Base-by-base conservation (phyloP, 345 rosid genomes). In the Salix exigua region DNA sequence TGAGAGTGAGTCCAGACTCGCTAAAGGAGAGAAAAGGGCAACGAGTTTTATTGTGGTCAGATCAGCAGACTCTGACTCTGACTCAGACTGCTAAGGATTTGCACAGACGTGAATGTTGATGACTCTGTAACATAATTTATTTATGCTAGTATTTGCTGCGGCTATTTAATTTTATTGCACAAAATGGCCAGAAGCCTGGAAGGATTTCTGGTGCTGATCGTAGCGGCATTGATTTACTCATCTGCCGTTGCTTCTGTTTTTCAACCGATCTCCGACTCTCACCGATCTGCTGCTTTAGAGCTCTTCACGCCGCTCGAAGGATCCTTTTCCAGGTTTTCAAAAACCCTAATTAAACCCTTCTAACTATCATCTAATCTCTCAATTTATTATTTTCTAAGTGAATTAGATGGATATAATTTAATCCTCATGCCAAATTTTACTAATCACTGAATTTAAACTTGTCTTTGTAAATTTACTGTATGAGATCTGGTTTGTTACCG, bases 221-320 rank as follows among this genome's bases (percentile, higher is more conserved):
- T 81, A 30, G 81, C 81, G 38, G 77, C 88, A 68, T 83, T 89
- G 88, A 85, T 89, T 76, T 87, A 82, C 68, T 50, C 67, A 3
- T 18, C 35, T 10, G 70, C 65, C 81, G 70, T 81, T 48, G 86
- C 93, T 66, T 79, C 92, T 37, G 82, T 87, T 75, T 77, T 85
- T 64, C 89, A 88, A n/a, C 99, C 98, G 66, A 88, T 96, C 81
- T 92, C 96, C 5, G 94, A 88, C 65, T 76, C 91, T 81, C 98
- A 96, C 84, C 92, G 97, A 87, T 94, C 99, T 35, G 94, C 91
- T n/a, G 98, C 99, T 78, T 33, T 83, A 7, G 97, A 92, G 77
- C 82, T 94, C 81, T 92, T 92, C 80, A 50, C 77, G 33, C 87
- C 88, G 9, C 78, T 55, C 25, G 89, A 88, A 81, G 94, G 93